Evolutionary conservation across 345 rosid species (phyloP), one percentile per base, ranked within the genome.

Genomic region (Eucalyptus virginea): DNA sequence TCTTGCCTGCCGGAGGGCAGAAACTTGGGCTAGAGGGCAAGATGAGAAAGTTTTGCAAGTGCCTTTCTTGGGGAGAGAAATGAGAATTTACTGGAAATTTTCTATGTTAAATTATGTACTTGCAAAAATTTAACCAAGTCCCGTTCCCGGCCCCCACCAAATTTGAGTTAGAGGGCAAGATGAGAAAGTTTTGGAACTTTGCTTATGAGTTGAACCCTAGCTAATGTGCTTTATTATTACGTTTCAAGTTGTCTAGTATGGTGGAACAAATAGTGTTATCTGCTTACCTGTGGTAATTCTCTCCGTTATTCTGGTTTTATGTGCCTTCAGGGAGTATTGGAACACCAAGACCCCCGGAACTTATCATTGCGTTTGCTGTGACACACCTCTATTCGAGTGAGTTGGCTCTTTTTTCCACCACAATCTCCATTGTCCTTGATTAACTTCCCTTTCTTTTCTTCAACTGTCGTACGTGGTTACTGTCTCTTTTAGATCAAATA

Each of bases 341-440:
- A 96, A 95, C 92, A 93, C 96, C 45, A 96, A 96, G 93, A 94
- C 97, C 9, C 91, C 94, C 5, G 99, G 99, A 89, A 93, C 93
- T n/a, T 98, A 98, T 90, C 96, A 94, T 87, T 98, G 99, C 91
- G 58, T 96, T 83, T 98, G 99, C 81, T 98, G 99, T 34, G 94
- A 94, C 89, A 91, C 97, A 3, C 99, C 99, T 30, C 91, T 97
- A 13, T 97, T 96, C 7, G 97, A 96, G 99, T 97, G 91, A 93
- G 95, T 92, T 65, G 17, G 54, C 2, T 40, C 12, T n/a, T 62
- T 65, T 81, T 44, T 86, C 40, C 48, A 58, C 51, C 26, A n/a
- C 42, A 17, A 14, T 86, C 28, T 32, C 24, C 4, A 13, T 28
- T 86, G 32, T 83, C 88, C 81, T 37, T 2, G 30, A 45, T 50